Evolutionary conservation across 2,329 filamentous ascomycete genomes (phyloP).

Genomic region (Arachnomyces sp.): DNA sequence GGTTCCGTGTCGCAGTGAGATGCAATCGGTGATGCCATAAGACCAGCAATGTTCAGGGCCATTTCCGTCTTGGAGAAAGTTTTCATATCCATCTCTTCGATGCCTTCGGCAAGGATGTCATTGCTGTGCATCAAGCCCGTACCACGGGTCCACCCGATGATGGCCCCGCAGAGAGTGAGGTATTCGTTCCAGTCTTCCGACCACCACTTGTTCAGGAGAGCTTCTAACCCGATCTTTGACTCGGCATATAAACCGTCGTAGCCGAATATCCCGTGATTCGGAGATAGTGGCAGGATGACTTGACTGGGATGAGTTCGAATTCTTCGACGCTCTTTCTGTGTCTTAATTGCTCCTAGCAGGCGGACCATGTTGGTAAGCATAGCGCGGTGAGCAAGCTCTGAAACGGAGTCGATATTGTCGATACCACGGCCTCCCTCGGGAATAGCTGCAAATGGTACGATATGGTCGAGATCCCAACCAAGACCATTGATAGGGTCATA

Average conservation of each 20-base stretch:
- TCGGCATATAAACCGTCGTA: constrained; percentile 39
- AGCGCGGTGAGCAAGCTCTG: constrained; percentile 31
- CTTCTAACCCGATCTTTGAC: constrained; percentile 35
- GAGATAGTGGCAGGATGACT: constrained; percentile 36
- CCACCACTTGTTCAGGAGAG: constrained; percentile 25
- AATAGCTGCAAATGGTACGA: constrained; percentile 38
- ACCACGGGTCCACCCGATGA: constrained; percentile 40
- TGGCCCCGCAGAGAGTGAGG: constrained; percentile 32
- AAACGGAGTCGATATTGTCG: constrained; percentile 25
- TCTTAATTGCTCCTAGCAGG: constrained; percentile 29
- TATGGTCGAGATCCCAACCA: constrained; percentile 30
- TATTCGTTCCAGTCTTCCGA: constrained; percentile 33
- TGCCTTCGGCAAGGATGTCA: constrained; percentile 30
- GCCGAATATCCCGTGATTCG: constrained; percentile 38
- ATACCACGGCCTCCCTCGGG: constrained; percentile 29
- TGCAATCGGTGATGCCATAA: constrained; percentile 25
- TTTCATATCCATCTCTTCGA: constrained; percentile 29
- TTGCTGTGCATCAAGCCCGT: constrained; percentile 38
- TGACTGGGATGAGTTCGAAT: constrained; percentile 28
- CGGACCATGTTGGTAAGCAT: constrained; percentile 35
- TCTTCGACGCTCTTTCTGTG: constrained; percentile 21
- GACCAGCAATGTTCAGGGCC: constrained; percentile 32
- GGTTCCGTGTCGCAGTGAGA: constrained; percentile 26
- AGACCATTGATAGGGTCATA: constrained; percentile 23
- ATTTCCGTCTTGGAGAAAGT: constrained; percentile 37